Evolutionary conservation across 1,284 basidiomycete genomes (phyloP).

Genomic region (Sporisorium graminicola): DNA sequence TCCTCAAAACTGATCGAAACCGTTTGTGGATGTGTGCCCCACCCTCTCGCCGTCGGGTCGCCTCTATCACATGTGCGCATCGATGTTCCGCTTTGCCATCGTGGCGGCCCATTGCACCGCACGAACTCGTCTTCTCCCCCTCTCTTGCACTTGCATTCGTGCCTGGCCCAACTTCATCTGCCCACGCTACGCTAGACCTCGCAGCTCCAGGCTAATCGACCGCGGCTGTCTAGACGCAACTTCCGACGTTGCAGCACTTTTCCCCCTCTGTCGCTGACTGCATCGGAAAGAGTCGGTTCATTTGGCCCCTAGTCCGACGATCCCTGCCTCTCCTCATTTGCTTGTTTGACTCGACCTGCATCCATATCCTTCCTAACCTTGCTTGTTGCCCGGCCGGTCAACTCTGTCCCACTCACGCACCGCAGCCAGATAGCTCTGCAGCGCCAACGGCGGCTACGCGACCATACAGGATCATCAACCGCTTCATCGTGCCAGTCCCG

Average conservation of each 20-base stretch:
- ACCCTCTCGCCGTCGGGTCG: background rate
- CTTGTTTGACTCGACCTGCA: constrained; percentile 31
- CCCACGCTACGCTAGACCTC: background rate
- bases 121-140: background rate
- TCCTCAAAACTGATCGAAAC: background rate
- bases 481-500: background rate
- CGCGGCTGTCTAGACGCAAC: constrained; percentile 31
- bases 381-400: constrained; percentile 41
- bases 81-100: background rate
- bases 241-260: constrained; percentile 25
- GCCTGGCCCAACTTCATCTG: constrained; percentile 17
- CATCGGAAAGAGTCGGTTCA: constrained; percentile 29
- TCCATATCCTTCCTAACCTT: constrained; percentile 45
- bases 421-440: constrained; percentile 14
- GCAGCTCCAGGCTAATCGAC: background rate
- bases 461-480: constrained; percentile 9
- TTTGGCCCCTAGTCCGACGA: constrained; percentile 8
- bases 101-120: background rate
- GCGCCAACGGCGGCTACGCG: constrained; percentile 33
- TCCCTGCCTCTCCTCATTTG: constrained; percentile 22
- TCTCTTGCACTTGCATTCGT: background rate
- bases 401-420: constrained; percentile 20
- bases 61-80: background rate
- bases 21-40: background rate
- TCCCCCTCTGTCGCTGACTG: background rate